Conservation (phyloP, 108 stramenopile genomes). For the Nitzschia sp. region DNA sequence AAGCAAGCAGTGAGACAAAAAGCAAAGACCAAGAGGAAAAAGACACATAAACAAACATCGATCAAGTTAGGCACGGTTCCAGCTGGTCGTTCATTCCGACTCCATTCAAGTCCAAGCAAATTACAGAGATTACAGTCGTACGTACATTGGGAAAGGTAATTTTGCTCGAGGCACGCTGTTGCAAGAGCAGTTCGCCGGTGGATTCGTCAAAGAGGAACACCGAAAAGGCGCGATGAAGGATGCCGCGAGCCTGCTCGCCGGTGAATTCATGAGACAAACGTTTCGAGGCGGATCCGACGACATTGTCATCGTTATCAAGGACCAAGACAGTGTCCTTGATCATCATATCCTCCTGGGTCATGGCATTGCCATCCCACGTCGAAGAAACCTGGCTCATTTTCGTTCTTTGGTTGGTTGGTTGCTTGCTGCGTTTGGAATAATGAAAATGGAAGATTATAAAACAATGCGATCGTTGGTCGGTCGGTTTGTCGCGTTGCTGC, state of each 20-base stretch:
- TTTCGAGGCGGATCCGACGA: conserved; percentile 82
- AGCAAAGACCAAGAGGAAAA: conserved; percentile 14
- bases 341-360: conserved; percentile 85
- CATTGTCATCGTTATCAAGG: conserved; percentile 67
- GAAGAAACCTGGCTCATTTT: conserved; percentile 16
- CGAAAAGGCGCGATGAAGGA: conserved; percentile 98
- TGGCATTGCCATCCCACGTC: conserved; percentile 67
- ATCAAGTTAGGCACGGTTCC: too few relatives aligned
- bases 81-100: too few relatives aligned
- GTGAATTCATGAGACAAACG: conserved; percentile 68
- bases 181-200: conserved; percentile 86
- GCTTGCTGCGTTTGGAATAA: background rate
- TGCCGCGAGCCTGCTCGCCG: conserved; percentile 61
- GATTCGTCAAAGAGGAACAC: conserved; percentile 96
- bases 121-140: background rate
- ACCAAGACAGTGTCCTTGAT: conserved; percentile 85
- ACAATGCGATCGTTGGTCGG: conserved; percentile 1
- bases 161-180: conserved; percentile 92
- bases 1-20: background rate
- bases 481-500: too few relatives aligned
- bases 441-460: background rate
- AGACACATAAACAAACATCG: too few relatives aligned
- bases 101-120: too few relatives aligned
- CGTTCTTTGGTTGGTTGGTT: background rate
- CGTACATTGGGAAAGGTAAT: conserved; percentile 97